Percentiles rank a stretch among this genome's conserved stretches.
Evolutionary conservation across 1,284 basidiomycete genomes (phyloP).

Genomic region (Singerocomus rubriflavus): DNA sequence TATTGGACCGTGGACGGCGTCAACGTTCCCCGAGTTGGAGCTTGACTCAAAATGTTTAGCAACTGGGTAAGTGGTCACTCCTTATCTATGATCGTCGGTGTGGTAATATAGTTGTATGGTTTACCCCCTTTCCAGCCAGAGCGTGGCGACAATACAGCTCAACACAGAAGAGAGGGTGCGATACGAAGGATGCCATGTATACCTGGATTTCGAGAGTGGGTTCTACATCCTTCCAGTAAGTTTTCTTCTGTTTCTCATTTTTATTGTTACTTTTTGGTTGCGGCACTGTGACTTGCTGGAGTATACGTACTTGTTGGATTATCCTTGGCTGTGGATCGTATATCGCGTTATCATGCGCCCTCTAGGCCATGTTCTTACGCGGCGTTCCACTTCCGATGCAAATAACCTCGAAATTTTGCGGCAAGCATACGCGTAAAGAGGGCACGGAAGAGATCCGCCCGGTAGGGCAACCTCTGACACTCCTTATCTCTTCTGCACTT

Average conservation of each 20-base stretch:
- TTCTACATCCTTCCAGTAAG: slow-evolving; percentile 79
- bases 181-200: slow-evolving; percentile 68
- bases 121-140: slow-evolving; percentile 53
- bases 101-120: background rate
- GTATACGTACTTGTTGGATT: background rate
- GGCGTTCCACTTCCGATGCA: background rate
- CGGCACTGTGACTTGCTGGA: background rate
- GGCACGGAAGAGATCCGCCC: slow-evolving; percentile 31
- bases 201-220: slow-evolving; percentile 65
- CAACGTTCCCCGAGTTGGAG: slow-evolving; percentile 62
- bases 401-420: background rate
- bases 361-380: background rate
- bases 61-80: slow-evolving; percentile 54
- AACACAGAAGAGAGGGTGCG: slow-evolving; percentile 60
- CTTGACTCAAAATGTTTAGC: slow-evolving; percentile 55
- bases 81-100: background rate
- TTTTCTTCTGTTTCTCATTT: background rate
- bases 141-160: slow-evolving; percentile 73
- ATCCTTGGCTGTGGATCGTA: background rate
- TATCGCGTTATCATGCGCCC: background rate
- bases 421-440: background rate
- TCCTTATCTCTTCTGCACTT: slow-evolving; percentile 2
- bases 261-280: background rate
- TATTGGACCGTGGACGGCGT: slow-evolving; percentile 81
- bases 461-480: background rate